These are phyloP conservation scores for Globomyces pollinis-pini DNA, from an alignment of 192 early-diverging fungal species.

Conservation along the genomic window DNA sequence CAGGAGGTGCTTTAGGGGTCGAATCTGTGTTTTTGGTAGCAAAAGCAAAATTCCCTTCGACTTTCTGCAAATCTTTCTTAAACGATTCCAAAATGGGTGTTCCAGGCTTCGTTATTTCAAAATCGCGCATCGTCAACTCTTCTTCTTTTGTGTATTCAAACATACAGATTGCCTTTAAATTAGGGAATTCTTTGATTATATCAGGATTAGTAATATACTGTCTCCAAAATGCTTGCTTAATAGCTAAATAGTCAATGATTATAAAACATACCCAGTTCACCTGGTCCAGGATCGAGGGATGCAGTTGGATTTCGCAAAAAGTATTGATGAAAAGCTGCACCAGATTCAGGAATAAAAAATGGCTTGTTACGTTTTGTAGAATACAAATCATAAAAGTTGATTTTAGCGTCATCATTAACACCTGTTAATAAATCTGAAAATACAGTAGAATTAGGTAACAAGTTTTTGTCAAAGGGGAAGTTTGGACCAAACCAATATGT, in stretches of 20 bases:
- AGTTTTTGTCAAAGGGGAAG: slow-evolving; percentile 18
- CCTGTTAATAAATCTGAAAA: slow-evolving; percentile 13
- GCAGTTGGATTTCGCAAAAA: slow-evolving; percentile 5
- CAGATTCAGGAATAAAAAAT: slow-evolving; percentile 24
- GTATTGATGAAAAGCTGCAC: slow-evolving; percentile 23
- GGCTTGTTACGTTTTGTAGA: slow-evolving; percentile 17
- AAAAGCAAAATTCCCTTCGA: too few relatives aligned
- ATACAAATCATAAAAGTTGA: slow-evolving; percentile 28
- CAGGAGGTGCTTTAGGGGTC: too few relatives aligned
- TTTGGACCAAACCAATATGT: slow-evolving; percentile 5
- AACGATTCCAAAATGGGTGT: too few relatives aligned
- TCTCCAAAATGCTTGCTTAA: slow-evolving; percentile 29
- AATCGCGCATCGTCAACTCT: slow-evolving; percentile 28
- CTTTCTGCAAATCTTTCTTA: too few relatives aligned
- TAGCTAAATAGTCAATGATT: too few relatives aligned
- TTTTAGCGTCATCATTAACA: not conserved
- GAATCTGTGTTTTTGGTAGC: too few relatives aligned
- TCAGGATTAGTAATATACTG: slow-evolving; percentile 26
- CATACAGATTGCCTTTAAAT: slow-evolving; percentile 26
- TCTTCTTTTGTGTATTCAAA: slow-evolving; percentile 34
- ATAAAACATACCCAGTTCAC: slow-evolving; percentile 26
- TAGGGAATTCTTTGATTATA: slow-evolving; percentile 21
- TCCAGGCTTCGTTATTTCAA: slow-evolving; percentile 22
- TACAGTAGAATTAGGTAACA: slow-evolving; percentile 14
- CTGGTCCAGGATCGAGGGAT: slow-evolving; percentile 17